phyloP scores from a whole-genome alignment of 1,139 yeast genomes.

The Magnusiomyces clavatus region DNA sequence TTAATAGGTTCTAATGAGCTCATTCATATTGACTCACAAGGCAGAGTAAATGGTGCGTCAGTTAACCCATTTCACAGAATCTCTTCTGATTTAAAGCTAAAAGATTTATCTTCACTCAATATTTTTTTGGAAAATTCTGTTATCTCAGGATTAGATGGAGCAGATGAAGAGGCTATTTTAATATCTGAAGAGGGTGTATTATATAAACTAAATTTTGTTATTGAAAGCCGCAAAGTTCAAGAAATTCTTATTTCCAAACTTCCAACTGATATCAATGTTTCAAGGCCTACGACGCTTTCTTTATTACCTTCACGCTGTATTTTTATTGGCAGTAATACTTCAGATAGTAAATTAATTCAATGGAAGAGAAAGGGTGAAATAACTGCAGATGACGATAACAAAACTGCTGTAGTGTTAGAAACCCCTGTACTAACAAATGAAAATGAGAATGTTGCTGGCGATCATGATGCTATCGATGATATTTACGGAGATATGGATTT shows the following conservation, averaged over 20 bases:
- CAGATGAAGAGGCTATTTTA: slow-evolving; percentile 46
- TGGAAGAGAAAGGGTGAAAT: slow-evolving; percentile 29
- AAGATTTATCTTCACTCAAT: slow-evolving; percentile 47
- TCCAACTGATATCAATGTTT: slow-evolving; percentile 14
- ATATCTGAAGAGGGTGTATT: slow-evolving; percentile 47
- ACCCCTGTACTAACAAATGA: slow-evolving; percentile 14
- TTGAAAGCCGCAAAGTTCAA: slow-evolving; percentile 39
- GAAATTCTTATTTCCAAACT: slow-evolving; percentile 21
- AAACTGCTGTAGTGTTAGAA: slow-evolving; percentile 9
- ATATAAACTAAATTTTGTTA: slow-evolving; percentile 44
- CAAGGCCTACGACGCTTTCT: slow-evolving; percentile 22
- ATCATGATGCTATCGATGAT: slow-evolving; percentile 29
- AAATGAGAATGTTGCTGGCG: slow-evolving; percentile 32
- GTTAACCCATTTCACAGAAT: slow-evolving; percentile 48
- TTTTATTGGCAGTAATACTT: slow-evolving; percentile 40
- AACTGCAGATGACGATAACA: slow-evolving; percentile 14
- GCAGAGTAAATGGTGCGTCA: slow-evolving; percentile 59
- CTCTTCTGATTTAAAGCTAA: slow-evolving; percentile 43
- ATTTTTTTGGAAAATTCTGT: slow-evolving; percentile 52
- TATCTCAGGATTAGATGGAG: slow-evolving; percentile 36
- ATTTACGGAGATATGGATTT: slow-evolving; percentile 35
- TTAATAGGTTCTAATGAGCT: slow-evolving; percentile 72
- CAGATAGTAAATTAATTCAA: slow-evolving; percentile 37
- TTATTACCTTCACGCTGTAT: slow-evolving; percentile 21
- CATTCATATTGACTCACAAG: slow-evolving; percentile 76